Evolutionary conservation across 441 rosid genomes (phyloP).

Genomic region (Populus hybrid): DNA sequence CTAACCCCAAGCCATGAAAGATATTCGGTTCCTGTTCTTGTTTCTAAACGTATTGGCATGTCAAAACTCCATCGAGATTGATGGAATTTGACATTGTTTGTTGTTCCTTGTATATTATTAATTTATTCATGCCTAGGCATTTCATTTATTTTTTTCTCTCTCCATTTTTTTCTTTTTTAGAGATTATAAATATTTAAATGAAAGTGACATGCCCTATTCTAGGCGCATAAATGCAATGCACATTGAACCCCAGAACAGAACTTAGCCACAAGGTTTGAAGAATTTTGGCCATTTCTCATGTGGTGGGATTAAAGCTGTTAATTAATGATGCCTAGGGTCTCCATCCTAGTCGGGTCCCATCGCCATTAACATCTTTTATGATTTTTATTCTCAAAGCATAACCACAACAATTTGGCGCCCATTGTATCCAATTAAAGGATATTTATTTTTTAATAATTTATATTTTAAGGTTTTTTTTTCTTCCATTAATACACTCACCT

Average conservation of each 20-base stretch:
- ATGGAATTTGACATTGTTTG: not conserved
- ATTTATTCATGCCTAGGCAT: not conserved
- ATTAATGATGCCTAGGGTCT: not conserved
- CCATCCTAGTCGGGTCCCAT: not conserved
- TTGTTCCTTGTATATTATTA: not conserved
- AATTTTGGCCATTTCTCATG: not conserved
- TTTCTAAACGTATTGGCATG: not conserved
- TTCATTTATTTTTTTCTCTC: not conserved
- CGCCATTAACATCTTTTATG: not conserved
- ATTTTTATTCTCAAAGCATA: not conserved
- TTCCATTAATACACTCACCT: no score
- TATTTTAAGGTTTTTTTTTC: no score
- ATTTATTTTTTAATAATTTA: no score
- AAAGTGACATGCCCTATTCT: slow-evolving; percentile 15
- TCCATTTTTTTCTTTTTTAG: not conserved
- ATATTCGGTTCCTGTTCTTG: not conserved
- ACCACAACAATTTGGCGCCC: not conserved
- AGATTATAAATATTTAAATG: not conserved
- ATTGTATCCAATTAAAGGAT: not conserved
- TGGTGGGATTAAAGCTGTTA: not conserved
- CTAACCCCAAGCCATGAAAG: no score
- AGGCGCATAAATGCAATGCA: slow-evolving; percentile 21
- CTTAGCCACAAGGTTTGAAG: not conserved
- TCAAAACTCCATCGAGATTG: not conserved
- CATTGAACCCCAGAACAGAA: not conserved